Percentiles rank a stretch among this genome's conserved stretches.
These are phyloP conservation scores for Geosmithia putterillii DNA, from an alignment of 2,329 filamentous ascomycete genomes.

Conservation along the genomic window DNA sequence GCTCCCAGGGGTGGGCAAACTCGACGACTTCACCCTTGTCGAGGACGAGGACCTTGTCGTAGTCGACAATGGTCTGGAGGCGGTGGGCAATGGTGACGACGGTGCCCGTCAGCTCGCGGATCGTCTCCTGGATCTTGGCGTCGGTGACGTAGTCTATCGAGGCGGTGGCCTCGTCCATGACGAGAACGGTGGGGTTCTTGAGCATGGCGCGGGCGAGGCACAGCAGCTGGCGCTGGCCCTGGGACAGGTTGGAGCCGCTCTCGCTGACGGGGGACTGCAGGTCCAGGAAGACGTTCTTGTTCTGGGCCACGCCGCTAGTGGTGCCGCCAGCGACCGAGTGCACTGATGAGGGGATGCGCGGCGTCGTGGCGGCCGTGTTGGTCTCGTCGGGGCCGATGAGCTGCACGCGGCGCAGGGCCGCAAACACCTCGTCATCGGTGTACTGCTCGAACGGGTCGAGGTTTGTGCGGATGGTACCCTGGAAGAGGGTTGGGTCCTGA, in stretches of 20 bases:
- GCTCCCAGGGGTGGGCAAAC: slow-evolving; percentile 77
- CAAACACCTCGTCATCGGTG: slow-evolving; percentile 83
- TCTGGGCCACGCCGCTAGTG: slow-evolving; percentile 32
- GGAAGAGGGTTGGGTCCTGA: slow-evolving; percentile 91
- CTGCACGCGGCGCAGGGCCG: slow-evolving; percentile 75
- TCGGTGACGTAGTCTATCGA: slow-evolving; percentile 97
- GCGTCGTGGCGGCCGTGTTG: slow-evolving; percentile 14
- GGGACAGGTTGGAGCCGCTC: slow-evolving; percentile 87
- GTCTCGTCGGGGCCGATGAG: slow-evolving; percentile 56
- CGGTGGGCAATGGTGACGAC: slow-evolving; percentile 96
- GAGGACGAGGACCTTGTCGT: slow-evolving; percentile 91
- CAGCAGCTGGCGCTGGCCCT: slow-evolving; percentile 88
- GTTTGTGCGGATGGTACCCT: slow-evolving; percentile 81
- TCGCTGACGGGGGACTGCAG: slow-evolving; percentile 75
- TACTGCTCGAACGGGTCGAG: slow-evolving; percentile 85
- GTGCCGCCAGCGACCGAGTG: slow-evolving; percentile 6
- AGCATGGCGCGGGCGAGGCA: slow-evolving; percentile 89
- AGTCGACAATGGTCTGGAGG: slow-evolving; percentile 93
- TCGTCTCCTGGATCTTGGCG: slow-evolving; percentile 89
- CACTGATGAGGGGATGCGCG: slow-evolving; percentile 5
- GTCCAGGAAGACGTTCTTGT: slow-evolving; percentile 92
- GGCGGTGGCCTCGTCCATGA: slow-evolving; percentile 98
- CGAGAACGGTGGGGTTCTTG: slow-evolving; percentile 81
- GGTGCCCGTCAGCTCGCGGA: slow-evolving; percentile 84
- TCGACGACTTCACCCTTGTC: slow-evolving; percentile 83